These are phyloP conservation scores for Aspergillus luchuensis DNA, from an alignment of 2,329 filamentous ascomycete genomes.

Conservation along the genomic window DNA sequence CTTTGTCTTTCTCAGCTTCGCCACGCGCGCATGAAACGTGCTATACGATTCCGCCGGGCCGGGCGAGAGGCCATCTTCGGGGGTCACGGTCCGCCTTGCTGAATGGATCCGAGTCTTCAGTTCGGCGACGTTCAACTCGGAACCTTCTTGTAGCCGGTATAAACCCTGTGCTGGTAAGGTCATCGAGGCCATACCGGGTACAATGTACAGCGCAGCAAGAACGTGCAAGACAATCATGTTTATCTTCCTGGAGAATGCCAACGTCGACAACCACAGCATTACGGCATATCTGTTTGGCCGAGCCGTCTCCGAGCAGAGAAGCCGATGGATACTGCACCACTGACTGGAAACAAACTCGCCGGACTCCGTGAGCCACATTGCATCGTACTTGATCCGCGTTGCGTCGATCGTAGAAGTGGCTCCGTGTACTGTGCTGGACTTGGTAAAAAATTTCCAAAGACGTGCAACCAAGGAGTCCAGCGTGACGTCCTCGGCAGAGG, in stretches of 20 bases:
- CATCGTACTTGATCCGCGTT: conserved; percentile 15
- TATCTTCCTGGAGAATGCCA: conserved; percentile 28
- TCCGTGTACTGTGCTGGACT: conserved; percentile 5
- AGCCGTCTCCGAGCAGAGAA: conserved; percentile 16
- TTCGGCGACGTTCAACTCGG: not conserved
- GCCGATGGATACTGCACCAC: conserved; percentile 25
- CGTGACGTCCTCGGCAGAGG: not conserved
- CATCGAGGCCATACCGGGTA: conserved; percentile 11
- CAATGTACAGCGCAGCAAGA: conserved; percentile 22
- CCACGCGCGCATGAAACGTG: conserved; percentile 15
- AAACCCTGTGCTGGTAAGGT: conserved; percentile 11
- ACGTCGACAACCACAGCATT: conserved; percentile 33
- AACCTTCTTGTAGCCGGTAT: conserved; percentile 14
- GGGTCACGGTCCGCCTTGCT: conserved; percentile 2
- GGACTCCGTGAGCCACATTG: conserved; percentile 18
- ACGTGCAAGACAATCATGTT: conserved; percentile 27
- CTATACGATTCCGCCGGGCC: conserved; percentile 3
- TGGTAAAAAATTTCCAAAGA: conserved; percentile 13
- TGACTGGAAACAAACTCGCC: conserved; percentile 14
- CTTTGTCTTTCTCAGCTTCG: conserved; percentile 8
- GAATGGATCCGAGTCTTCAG: conserved; percentile 8
- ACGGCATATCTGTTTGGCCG: conserved; percentile 26
- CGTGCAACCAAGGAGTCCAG: not conserved
- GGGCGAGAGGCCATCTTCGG: conserved; percentile 14
- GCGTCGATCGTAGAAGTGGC: not conserved